Percentiles rank a stretch among this genome's conserved stretches.
phyloP scores from a whole-genome alignment of 2,329 filamentous ascomycete genomes.

The Alternaria arbusti region DNA sequence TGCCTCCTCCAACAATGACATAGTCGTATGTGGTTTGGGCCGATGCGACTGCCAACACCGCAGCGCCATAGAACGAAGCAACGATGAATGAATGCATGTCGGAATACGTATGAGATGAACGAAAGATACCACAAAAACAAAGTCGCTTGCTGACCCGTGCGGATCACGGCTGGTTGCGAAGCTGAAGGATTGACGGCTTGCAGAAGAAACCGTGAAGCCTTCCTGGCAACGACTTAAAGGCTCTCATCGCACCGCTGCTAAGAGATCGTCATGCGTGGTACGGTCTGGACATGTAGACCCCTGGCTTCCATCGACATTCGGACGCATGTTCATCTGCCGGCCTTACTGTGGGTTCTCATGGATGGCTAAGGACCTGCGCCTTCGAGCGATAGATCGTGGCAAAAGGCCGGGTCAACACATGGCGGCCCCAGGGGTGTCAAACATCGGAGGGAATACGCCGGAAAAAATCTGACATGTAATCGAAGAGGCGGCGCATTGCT shows the following conservation, averaged over 20 bases:
- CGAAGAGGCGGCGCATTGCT: background rate
- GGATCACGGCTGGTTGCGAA: background rate
- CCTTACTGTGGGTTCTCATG: background rate
- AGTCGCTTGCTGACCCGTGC: background rate
- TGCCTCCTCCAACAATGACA: conserved; percentile 33
- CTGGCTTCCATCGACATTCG: background rate
- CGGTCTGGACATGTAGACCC: background rate
- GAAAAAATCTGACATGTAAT: background rate
- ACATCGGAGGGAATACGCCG: background rate
- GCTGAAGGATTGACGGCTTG: background rate
- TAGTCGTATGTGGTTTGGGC: conserved; percentile 24
- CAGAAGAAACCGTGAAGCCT: background rate
- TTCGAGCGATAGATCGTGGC: background rate
- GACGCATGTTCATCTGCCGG: background rate
- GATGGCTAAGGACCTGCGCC: background rate
- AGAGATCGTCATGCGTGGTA: background rate
- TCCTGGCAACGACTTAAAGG: background rate
- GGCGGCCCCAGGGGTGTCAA: background rate
- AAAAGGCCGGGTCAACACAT: background rate
- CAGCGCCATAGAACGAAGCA: background rate
- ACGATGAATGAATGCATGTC: background rate
- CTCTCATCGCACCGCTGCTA: background rate
- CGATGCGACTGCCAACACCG: background rate
- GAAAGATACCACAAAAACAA: background rate
- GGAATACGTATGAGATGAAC: background rate